These are phyloP conservation scores for Lichtheimia ramosa DNA, from an alignment of 371 early-diverging fungal species.

Conservation along the genomic window DNA sequence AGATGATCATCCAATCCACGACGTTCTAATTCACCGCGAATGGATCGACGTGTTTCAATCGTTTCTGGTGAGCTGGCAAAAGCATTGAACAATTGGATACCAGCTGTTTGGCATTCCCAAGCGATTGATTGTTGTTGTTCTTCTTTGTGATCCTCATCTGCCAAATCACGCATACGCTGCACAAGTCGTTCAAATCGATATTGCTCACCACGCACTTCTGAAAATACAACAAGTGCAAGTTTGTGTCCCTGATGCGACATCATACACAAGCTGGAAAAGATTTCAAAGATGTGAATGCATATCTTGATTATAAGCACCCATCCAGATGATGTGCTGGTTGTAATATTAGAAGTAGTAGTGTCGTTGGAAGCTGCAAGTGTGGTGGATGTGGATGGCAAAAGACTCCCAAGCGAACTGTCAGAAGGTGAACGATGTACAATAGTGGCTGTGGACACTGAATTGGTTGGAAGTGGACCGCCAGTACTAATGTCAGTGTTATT, in stretches of 20 bases:
- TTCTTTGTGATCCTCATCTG: slow-evolving; percentile 3
- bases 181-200: slow-evolving; percentile 65
- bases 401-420: slow-evolving; percentile 15
- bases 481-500: background rate
- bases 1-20: slow-evolving; percentile 59
- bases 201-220: slow-evolving; percentile 62
- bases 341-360: background rate
- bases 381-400: slow-evolving; percentile 20
- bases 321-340: background rate
- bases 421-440: slow-evolving; percentile 16
- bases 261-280: slow-evolving; percentile 51
- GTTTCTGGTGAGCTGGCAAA: slow-evolving; percentile 56
- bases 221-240: slow-evolving; percentile 46
- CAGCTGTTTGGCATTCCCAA: slow-evolving; percentile 55
- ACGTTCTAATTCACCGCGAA: slow-evolving; percentile 57
- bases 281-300: slow-evolving; percentile 47
- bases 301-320: slow-evolving; percentile 24
- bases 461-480: slow-evolving; percentile 5
- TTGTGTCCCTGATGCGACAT: slow-evolving; percentile 50
- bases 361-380: slow-evolving; percentile 18
- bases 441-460: slow-evolving; percentile 7
- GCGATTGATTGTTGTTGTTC: slow-evolving; percentile 14
- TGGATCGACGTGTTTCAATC: slow-evolving; percentile 48
- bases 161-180: slow-evolving; percentile 34
- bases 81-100: slow-evolving; percentile 51